Base-by-base conservation (phyloP, 2,329 filamentous ascomycete genomes). In the Rhynchosporium graminicola region DNA sequence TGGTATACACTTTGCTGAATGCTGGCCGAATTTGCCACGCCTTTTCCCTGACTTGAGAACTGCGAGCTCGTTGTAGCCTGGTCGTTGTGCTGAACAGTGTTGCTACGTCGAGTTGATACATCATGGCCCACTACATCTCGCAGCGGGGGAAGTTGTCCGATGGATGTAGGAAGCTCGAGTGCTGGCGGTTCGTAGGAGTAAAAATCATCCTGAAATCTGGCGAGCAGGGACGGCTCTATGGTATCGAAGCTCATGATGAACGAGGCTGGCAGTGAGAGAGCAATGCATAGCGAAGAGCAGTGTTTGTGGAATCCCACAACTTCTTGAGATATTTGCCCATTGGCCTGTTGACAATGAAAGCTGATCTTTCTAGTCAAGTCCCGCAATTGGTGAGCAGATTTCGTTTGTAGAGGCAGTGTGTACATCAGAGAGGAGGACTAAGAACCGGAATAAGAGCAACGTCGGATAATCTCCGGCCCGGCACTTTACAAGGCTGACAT, bases 1-100 rank as follows among this genome's bases (percentile, higher is more conserved):
- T 61, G 59, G 31, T 65, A 58, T 61, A 31, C n/a, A 36, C 31
- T 66, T 40, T 81, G 80, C 61, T 73, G 68, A 4, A 68, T 67
- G 31, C 68, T 65, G 33, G 63, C 55, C 4, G 59, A 47, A 13
- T 58, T 31, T 15, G 67, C 62, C 36, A 69, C 62, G 28, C 63
- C 20, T 9, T 60, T 33, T 50, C 68, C 68, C 29, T 69, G 65
- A 9, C 66, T 42, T 42, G 61, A 59, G 9, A 68, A 63, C n/a
- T 61, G 62, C 15, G 66, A 62, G 13, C 59, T 61, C 13, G 67
- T 31, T 20, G 52, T 43, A 8, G 62, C 57, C 40, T 72, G 70
- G 13, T 61, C 67, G 63, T 66, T 68, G 36, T 66, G 66, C 45
- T 69, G 69, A 64, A n/a, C 36, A 12, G 36, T 40, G 20, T 42